Conservation (phyloP, 2,329 filamentous ascomycete genomes). For the Graphiopsis chlorocephala region DNA sequence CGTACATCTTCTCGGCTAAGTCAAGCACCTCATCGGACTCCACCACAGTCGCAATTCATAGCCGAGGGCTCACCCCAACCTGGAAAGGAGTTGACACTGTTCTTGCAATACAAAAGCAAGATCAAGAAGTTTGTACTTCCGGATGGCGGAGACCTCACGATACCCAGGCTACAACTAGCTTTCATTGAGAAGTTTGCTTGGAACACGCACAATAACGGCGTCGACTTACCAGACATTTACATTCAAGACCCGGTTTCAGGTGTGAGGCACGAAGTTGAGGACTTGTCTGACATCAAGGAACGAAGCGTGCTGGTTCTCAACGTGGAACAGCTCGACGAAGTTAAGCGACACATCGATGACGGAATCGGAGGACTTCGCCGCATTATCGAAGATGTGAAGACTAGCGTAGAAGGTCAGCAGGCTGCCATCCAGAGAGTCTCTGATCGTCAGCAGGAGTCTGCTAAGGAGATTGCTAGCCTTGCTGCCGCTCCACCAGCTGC, state of each 20-base stretch:
- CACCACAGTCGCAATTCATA: constrained; percentile 44
- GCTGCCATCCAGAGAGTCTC: constrained; percentile 80
- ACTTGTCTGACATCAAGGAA: constrained; percentile 89
- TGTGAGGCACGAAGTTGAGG: constrained; percentile 94
- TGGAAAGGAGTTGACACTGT: constrained; percentile 86
- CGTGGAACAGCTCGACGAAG: constrained; percentile 87
- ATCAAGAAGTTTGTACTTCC: constrained; percentile 93
- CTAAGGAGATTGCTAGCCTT: constrained; percentile 76
- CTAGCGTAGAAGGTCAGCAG: constrained; percentile 79
- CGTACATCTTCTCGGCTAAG: constrained; percentile 10
- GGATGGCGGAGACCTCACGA: constrained; percentile 80
- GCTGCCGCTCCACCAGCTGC: constrained; percentile 41
- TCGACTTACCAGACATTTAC: constrained; percentile 93
- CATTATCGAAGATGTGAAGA: constrained; percentile 82
- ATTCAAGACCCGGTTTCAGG: constrained; percentile 95
- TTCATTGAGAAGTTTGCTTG: constrained; percentile 99
- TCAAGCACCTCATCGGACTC: constrained; percentile 27
- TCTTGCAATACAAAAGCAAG: constrained; percentile 93
- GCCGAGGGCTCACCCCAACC: constrained; percentile 63
- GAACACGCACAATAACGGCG: constrained; percentile 93
- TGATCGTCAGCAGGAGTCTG: constrained; percentile 83
- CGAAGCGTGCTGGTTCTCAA: constrained; percentile 93
- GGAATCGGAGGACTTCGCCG: constrained; percentile 75
- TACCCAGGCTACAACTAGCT: constrained; percentile 84
- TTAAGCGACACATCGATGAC: constrained; percentile 94